phyloP scores from a whole-genome alignment of 2,329 filamentous ascomycete species.

The Lojkania enalia region DNA sequence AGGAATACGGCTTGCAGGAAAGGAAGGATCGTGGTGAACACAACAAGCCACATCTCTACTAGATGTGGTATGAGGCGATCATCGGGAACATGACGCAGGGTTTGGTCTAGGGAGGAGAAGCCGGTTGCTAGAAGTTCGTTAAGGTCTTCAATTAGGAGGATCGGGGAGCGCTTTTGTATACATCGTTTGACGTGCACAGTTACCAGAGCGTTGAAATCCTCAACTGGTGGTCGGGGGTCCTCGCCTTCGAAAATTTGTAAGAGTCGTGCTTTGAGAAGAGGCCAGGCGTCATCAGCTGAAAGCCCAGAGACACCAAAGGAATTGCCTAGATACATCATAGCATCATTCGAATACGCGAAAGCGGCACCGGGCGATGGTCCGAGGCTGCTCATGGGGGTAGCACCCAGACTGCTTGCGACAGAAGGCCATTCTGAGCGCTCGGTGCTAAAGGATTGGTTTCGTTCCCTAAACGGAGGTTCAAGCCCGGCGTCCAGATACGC shows the following conservation, averaged over 20 bases:
- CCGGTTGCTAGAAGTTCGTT: constrained; percentile 77
- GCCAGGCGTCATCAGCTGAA: constrained; percentile 76
- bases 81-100: constrained; percentile 75
- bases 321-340: constrained; percentile 50
- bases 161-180: constrained; percentile 71
- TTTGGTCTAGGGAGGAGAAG: constrained; percentile 84
- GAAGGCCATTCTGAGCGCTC: constrained; percentile 45
- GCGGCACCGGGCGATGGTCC: constrained; percentile 29
- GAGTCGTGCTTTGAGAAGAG: constrained; percentile 74
- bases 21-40: constrained; percentile 86
- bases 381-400: constrained; percentile 19
- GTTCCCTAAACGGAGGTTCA: constrained; percentile 38
- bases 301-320: constrained; percentile 54
- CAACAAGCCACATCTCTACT: constrained; percentile 91
- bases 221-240: constrained; percentile 75
- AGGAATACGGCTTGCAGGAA: constrained; percentile 96
- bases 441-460: constrained; percentile 44
- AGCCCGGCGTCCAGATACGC: constrained; percentile 38
- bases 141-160: constrained; percentile 74
- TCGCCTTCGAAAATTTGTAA: constrained; percentile 81
- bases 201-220: constrained; percentile 83
- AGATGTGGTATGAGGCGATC: constrained; percentile 87
- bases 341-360: constrained; percentile 40
- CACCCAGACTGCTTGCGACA: constrained; percentile 25
- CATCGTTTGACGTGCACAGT: constrained; percentile 77